phyloP scores from a whole-genome alignment of 805 yeast genomes.

The Hanseniaspora taiwanica region DNA sequence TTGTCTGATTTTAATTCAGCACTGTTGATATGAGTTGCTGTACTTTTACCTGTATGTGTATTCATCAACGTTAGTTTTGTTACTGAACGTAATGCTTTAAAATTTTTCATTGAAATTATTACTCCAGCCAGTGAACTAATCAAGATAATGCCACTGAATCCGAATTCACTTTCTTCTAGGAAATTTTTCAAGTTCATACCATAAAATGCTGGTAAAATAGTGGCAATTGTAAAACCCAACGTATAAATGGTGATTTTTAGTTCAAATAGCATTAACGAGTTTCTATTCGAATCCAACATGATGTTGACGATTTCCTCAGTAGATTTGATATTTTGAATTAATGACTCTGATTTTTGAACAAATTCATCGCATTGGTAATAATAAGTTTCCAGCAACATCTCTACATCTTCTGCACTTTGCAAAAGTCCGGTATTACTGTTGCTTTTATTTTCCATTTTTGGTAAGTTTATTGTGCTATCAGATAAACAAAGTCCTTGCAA shows the following conservation, averaged over 20 bases:
- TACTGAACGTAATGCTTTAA: constrained; percentile 43
- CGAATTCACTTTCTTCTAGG: constrained; percentile 52
- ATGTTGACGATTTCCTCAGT: constrained; percentile 91
- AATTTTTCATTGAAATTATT: constrained; percentile 40
- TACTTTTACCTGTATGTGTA: constrained; percentile 19
- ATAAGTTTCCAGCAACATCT: constrained; percentile 78
- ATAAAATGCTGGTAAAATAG: constrained; percentile 74
- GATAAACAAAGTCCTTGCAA: constrained; percentile 66
- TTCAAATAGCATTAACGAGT: constrained; percentile 78
- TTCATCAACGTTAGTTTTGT: constrained; percentile 54
- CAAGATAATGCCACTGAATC: constrained; percentile 45
- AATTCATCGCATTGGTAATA: constrained; percentile 87
- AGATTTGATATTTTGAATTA: constrained; percentile 70
- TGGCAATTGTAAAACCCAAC: constrained; percentile 73
- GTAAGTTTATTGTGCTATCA: constrained; percentile 18
- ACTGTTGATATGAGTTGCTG: constrained; percentile 12
- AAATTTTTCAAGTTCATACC: constrained; percentile 79
- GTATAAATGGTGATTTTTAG: constrained; percentile 74
- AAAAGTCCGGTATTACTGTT: constrained; percentile 6
- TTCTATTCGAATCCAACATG: constrained; percentile 82
- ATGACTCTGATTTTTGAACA: constrained; percentile 79
- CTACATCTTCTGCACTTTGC: constrained; percentile 55
- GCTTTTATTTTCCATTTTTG: constrained; percentile 10
- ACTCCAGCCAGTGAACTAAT: constrained; percentile 42
- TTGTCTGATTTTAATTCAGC: constrained; percentile 11